Percentiles rank a stretch among this genome's conserved stretches.
Conservation (phyloP, 768 basidiomycete species). For the Agaricus sinodeliciosus region DNA sequence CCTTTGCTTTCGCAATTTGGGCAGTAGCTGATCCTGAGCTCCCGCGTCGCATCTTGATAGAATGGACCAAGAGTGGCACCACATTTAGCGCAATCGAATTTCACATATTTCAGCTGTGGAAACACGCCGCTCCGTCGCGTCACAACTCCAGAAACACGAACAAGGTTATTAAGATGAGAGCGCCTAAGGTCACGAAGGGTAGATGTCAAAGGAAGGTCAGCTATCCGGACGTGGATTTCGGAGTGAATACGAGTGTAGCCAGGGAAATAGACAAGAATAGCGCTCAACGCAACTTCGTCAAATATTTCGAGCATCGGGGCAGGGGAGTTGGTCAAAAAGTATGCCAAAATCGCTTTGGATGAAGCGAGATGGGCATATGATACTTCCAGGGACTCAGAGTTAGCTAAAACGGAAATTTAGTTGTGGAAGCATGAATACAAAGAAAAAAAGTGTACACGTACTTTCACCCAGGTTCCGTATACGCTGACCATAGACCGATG, state of each 20-base stretch:
- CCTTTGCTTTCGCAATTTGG: slow-evolving; percentile 92
- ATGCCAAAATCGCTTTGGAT: slow-evolving; percentile 93
- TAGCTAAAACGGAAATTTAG: slow-evolving; percentile 50
- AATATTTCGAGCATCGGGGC: slow-evolving; percentile 90
- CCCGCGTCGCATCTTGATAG: slow-evolving; percentile 93
- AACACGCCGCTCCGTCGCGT: slow-evolving; percentile 94
- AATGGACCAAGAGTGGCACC: slow-evolving; percentile 93
- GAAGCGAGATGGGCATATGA: slow-evolving; percentile 92
- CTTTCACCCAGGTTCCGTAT: slow-evolving; percentile 95
- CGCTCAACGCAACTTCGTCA: slow-evolving; percentile 90
- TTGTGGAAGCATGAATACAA: background rate
- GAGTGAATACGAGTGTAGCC: slow-evolving; percentile 95
- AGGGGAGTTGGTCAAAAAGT: slow-evolving; percentile 95
- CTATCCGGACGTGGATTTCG: slow-evolving; percentile 95
- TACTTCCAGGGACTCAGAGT: slow-evolving; percentile 95
- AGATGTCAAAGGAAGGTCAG: slow-evolving; percentile 84
- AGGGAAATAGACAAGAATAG: slow-evolving; percentile 93
- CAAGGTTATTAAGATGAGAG: slow-evolving; percentile 88
- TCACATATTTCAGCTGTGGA: slow-evolving; percentile 99
- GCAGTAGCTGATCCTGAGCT: slow-evolving; percentile 92
- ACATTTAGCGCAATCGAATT: slow-evolving; percentile 96
- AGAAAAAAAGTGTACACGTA: slow-evolving; percentile 29
- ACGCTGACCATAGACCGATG: slow-evolving; percentile 90
- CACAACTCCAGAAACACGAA: slow-evolving; percentile 93
- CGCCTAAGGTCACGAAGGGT: slow-evolving; percentile 93